Evolutionary conservation across 2,329 filamentous ascomycete species (phyloP), one percentile per base, ranked within the genome.

Genomic region (Salinomyces thailandicus): DNA sequence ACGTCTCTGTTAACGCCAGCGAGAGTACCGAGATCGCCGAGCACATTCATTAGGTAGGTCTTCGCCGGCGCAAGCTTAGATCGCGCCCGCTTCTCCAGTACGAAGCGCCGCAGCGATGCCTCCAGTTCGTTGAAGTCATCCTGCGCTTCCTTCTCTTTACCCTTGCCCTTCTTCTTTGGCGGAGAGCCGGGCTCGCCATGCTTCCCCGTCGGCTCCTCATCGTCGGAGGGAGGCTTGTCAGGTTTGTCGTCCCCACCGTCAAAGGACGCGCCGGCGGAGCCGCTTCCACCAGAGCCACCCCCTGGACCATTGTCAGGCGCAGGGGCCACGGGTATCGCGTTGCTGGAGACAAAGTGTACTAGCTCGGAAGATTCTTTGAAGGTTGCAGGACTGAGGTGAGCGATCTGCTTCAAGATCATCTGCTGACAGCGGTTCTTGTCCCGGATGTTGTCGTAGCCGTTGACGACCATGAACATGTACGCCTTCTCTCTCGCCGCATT

Each of bases 401-500:
- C 70, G 12, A 98, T 79, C 60, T 96, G 89, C 51, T 95, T 86
- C 41, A 98, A 61, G 33, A 98, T 91, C 75, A 85, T 83, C 55
- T 91, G 85, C 59, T 94, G 76, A 59, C 89, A 96, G 41, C 89
- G 73, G 41, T 85, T 72, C 66, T 95, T 91, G 61, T 96, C 87
- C 45, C 81, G 74, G 51, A 98, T 96, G 43, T 82, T 81, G 61
- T 98, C 91, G 53, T 86, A 98, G 13, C 89, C 87, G 57, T 98
- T 98, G 48, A 98, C 91, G 11, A 98, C 91, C 61, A 98, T 93
- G 60, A 98, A 98, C 44, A 98, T 87, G 57, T 98, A 98, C 0
- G 91, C 89, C 63, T 98, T 98, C 56, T 98, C 91, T 27, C 89
- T 78, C 1, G 91, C 91, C 2, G 91, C 91, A 34, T 89, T 89